Conservation (phyloP, 129 eudicot genomes). For the Flaveria brownii region DNA sequence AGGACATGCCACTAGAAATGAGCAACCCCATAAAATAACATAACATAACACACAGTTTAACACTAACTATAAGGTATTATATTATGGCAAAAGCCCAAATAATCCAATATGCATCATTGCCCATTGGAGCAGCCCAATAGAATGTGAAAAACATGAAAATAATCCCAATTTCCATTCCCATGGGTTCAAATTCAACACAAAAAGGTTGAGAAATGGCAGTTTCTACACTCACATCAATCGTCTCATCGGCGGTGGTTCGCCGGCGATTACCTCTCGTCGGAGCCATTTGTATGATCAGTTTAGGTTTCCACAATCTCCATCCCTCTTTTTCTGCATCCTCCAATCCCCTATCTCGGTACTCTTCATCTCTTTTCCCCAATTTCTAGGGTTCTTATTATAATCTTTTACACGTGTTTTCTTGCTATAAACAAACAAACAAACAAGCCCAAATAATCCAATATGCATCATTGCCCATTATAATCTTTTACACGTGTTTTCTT, state of each 20-base stretch:
- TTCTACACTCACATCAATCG: constrained; percentile 40
- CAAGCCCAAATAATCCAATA: too few species aligned
- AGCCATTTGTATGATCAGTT: constrained; percentile 76
- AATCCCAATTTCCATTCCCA: too few species aligned
- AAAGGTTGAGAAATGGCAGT: constrained; percentile 25
- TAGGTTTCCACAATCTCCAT: constrained; percentile 62
- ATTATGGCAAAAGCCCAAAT: too few species aligned
- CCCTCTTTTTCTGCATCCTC: constrained; percentile 51
- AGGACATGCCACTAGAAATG: too few species aligned
- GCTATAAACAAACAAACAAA: too few species aligned
- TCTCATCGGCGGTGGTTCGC: constrained; percentile 51
- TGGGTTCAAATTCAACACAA: neutral
- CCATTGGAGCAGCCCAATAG: too few species aligned
- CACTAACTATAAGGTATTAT: too few species aligned
- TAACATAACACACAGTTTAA: too few species aligned
- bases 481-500: neutral
- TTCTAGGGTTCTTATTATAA: constrained; percentile 20
- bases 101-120: too few species aligned
- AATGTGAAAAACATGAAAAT: too few species aligned
- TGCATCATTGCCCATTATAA: too few species aligned
- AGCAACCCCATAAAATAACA: too few species aligned
- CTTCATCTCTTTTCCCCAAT: neutral
- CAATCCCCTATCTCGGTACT: constrained; percentile 47
- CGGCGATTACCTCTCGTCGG: constrained; percentile 82
- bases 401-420: neutral